phyloP scores from a whole-genome alignment of 805 yeast species.

The Wickerhamiella siamensis region DNA sequence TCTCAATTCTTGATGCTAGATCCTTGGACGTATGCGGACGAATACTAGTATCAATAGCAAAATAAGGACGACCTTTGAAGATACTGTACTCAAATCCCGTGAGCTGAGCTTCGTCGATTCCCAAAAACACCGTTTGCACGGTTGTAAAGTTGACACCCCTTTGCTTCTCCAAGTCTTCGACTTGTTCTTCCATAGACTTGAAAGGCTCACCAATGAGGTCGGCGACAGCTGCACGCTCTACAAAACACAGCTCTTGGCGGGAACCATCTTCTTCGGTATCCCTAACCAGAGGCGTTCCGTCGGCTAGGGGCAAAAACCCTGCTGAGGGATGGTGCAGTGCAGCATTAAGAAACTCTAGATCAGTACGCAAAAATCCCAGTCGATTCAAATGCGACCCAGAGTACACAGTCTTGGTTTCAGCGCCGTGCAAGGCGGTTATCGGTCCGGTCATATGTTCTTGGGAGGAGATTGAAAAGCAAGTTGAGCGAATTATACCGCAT shows the following conservation, averaged over 20 bases:
- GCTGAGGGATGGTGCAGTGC: conserved; percentile 35
- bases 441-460: conserved; percentile 17
- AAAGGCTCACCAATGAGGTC: conserved; percentile 26
- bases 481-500: too few species aligned
- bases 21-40: conserved; percentile 4
- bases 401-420: conserved; percentile 26
- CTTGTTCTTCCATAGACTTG: conserved; percentile 16
- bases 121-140: conserved; percentile 32
- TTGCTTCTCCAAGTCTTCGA: conserved; percentile 25
- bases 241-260: conserved; percentile 20
- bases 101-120: conserved; percentile 31
- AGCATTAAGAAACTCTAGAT: conserved; percentile 34
- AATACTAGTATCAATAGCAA: conserved; percentile 25
- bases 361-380: conserved; percentile 47
- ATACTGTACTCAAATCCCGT: conserved; percentile 9
- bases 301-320: conserved; percentile 33
- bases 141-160: conserved; percentile 22
- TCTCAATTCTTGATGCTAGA: conserved; percentile 12
- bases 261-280: conserved; percentile 8
- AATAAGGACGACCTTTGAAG: conserved; percentile 27
- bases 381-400: conserved; percentile 46
- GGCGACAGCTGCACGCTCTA: conserved; percentile 24
- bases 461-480: too few species aligned
- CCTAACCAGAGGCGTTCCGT: conserved; percentile 19
- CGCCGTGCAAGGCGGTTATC: conserved; percentile 18